phyloP scores from a whole-genome alignment of 2,329 filamentous ascomycete genomes.

The Neopestalotiopsis sp. region DNA sequence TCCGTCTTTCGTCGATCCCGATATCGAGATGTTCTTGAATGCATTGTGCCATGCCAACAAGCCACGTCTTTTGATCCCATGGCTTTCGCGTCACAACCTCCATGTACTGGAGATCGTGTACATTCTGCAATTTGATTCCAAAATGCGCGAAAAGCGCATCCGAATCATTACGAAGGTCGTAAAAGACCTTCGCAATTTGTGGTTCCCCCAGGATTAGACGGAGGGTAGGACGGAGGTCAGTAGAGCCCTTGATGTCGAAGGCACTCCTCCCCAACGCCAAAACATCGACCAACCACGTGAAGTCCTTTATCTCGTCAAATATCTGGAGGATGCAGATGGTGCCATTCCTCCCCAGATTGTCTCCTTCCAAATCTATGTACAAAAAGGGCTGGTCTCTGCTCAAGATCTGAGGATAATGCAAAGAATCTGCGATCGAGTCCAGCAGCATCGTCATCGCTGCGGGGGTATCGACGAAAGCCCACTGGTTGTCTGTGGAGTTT shows the following conservation, averaged over 20 bases:
- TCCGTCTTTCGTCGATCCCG: constrained; percentile 11
- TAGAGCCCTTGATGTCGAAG: constrained; percentile 37
- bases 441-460: too few species aligned
- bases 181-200: constrained; percentile 55
- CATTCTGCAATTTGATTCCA: constrained; percentile 44
- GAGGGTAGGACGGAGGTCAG: constrained; percentile 25
- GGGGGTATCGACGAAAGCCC: too few species aligned
- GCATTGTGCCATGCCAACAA: constrained; percentile 44
- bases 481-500: too few species aligned
- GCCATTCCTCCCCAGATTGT: constrained; percentile 46
- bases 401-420: constrained; percentile 14
- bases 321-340: constrained; percentile 51
- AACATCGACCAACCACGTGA: constrained; percentile 50
- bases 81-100: constrained; percentile 44
- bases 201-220: constrained; percentile 50
- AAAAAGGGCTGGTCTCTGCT: constrained; percentile 39
- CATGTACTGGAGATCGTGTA: constrained; percentile 62
- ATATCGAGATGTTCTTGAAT: constrained; percentile 27
- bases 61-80: constrained; percentile 14
- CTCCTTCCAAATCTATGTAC: constrained; percentile 55
- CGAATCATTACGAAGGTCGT: constrained; percentile 63
- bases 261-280: constrained; percentile 39
- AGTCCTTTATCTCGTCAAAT: constrained; percentile 33
- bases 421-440: too few species aligned
- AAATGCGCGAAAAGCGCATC: constrained; percentile 57